Percentiles rank a stretch among this genome's conserved stretches.
Evolutionary conservation across 495 filamentous ascomycete genomes (phyloP).

Genomic region (Podospora anserina): DNA sequence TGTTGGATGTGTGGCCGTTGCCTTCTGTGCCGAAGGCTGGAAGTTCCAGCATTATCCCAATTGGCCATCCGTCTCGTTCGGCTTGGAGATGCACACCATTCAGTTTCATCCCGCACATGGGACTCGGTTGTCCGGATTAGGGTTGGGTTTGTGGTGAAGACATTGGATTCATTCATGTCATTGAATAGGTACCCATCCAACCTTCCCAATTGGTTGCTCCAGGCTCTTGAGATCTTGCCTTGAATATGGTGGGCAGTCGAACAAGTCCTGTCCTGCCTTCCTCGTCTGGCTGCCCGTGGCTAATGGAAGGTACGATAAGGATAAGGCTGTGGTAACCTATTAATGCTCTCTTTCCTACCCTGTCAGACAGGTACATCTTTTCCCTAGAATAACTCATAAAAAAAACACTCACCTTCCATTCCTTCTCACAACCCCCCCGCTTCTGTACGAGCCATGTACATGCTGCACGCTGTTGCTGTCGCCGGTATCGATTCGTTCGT

Average conservation of each 20-base stretch:
- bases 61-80: slow-evolving; percentile 2
- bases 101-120: background rate
- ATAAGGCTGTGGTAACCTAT: too few species aligned
- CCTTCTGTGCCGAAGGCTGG: background rate
- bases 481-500: slow-evolving; percentile 18
- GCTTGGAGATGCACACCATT: slow-evolving; percentile 3
- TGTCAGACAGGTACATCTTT: background rate
- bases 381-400: background rate
- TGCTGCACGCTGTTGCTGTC: slow-evolving; percentile 17
- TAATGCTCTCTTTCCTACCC: too few species aligned
- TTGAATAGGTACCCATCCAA: background rate
- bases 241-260: too few species aligned
- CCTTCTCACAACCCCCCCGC: background rate
- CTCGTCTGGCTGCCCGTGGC: too few species aligned
- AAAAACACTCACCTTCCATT: background rate
- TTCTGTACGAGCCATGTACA: slow-evolving; percentile 3
- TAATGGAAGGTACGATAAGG: too few species aligned
- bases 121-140: slow-evolving; percentile 8
- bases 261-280: background rate
- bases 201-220: background rate
- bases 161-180: background rate
- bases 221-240: too few species aligned
- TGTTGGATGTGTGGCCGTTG: background rate
- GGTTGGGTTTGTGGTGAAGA: background rate
- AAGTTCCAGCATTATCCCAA: slow-evolving; percentile 2